A percentile compares a stretch with the other conserved stretches of the same genome.
These are phyloP conservation scores for Neonothopanus nambi DNA, from an alignment of 1,284 basidiomycete species.

Conservation along the genomic window DNA sequence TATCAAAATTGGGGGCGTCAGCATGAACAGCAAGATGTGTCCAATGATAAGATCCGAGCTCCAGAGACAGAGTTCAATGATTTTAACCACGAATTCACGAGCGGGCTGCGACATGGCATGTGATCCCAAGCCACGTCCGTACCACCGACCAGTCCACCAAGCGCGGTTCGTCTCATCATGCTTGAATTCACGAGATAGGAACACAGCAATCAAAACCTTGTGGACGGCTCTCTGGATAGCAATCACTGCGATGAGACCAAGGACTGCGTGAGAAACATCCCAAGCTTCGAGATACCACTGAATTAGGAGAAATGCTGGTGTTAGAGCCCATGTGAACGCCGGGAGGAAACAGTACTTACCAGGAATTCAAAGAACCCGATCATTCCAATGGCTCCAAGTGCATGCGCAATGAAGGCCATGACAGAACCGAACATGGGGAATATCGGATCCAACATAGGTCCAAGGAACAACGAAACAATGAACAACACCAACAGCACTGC, in stretches of 20 bases:
- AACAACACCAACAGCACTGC: slow-evolving; percentile 85
- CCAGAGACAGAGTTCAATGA: slow-evolving; percentile 81
- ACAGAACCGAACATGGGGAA: slow-evolving; percentile 87
- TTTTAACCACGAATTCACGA: slow-evolving; percentile 88
- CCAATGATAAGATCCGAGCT: slow-evolving; percentile 73
- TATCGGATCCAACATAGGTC: slow-evolving; percentile 84
- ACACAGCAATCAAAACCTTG: slow-evolving; percentile 90
- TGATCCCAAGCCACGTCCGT: slow-evolving; percentile 85
- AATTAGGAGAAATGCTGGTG: slow-evolving; percentile 19
- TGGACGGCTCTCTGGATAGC: slow-evolving; percentile 88
- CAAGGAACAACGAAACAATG: slow-evolving; percentile 89
- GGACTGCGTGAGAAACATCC: slow-evolving; percentile 88
- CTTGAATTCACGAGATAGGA: slow-evolving; percentile 95
- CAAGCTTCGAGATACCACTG: slow-evolving; percentile 95
- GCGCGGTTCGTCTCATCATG: slow-evolving; percentile 96
- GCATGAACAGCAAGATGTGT: slow-evolving; percentile 71
- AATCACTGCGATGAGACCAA: slow-evolving; percentile 86
- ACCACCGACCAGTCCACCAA: slow-evolving; percentile 98
- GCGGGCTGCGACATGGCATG: slow-evolving; percentile 88
- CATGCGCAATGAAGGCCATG: slow-evolving; percentile 87
- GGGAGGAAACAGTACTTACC: slow-evolving; percentile 47
- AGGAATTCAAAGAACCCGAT: slow-evolving; percentile 94
- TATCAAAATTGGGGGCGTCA: slow-evolving; percentile 71
- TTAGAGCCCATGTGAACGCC: slow-evolving; percentile 1
- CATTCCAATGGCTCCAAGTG: slow-evolving; percentile 80